These are phyloP conservation scores for Boletus vinaceobasis DNA, from an alignment of 768 basidiomycete genomes.

Conservation along the genomic window DNA sequence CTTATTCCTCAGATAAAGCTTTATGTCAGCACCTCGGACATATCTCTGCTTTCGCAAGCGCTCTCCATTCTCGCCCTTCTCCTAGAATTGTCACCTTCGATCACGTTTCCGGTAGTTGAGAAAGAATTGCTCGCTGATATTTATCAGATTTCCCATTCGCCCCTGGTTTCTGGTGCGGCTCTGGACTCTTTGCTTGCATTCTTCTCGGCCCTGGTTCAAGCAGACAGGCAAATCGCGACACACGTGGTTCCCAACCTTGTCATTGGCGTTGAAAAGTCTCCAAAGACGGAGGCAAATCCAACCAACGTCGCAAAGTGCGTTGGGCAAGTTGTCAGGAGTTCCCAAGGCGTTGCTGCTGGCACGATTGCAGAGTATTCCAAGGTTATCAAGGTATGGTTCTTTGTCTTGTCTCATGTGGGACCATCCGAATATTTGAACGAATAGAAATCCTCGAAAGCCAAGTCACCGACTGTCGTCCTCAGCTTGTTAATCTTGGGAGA, in stretches of 20 bases:
- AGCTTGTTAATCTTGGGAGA: constrained; percentile 90
- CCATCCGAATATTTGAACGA: constrained; percentile 1
- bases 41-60: constrained; percentile 72
- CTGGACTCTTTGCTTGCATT: constrained; percentile 82
- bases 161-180: constrained; percentile 69
- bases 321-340: constrained; percentile 73
- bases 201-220: constrained; percentile 76
- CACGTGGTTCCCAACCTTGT: constrained; percentile 79
- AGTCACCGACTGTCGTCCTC: constrained; percentile 67
- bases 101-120: constrained; percentile 76
- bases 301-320: constrained; percentile 83
- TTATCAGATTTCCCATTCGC: constrained; percentile 74
- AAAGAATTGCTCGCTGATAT: constrained; percentile 59
- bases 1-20: constrained; percentile 73
- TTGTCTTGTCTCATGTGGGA: background rate
- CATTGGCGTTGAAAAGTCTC: constrained; percentile 59
- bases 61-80: constrained; percentile 64
- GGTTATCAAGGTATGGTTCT: constrained; percentile 58
- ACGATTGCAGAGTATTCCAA: constrained; percentile 85
- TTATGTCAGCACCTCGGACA: constrained; percentile 73
- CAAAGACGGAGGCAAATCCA: constrained; percentile 51
- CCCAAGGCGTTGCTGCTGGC: constrained; percentile 70
- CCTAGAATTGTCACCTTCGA: constrained; percentile 59
- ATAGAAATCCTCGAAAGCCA: constrained; percentile 57
- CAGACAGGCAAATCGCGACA: constrained; percentile 78